phyloP scores from a whole-genome alignment of 2,329 filamentous ascomycete genomes.

The Monilinia vaccinii-corymbosi region DNA sequence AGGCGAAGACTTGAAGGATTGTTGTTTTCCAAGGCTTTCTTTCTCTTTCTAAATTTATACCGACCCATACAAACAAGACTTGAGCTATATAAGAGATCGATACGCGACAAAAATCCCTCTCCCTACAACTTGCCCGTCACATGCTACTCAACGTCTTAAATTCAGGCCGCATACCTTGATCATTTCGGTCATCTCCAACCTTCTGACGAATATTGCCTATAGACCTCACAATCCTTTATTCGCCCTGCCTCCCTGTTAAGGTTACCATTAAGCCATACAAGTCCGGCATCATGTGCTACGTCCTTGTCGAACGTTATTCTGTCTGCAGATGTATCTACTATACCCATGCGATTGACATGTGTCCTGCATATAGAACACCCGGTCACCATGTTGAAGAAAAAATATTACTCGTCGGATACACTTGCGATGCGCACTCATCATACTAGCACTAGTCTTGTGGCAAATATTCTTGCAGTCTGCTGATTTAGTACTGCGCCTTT shows the following conservation, averaged over 20 bases:
- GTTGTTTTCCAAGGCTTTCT: not conserved
- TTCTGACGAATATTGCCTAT: not conserved
- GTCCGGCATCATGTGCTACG: conserved; percentile 52
- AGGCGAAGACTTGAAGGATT: conserved; percentile 6
- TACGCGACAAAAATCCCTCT: not conserved
- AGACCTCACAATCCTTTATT: not conserved
- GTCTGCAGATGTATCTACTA: conserved; percentile 64
- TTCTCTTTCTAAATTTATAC: conserved; percentile 22
- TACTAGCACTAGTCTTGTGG: not conserved
- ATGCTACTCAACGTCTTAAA: not conserved
- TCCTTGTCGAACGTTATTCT: conserved; percentile 58
- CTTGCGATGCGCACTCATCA: conserved; percentile 34
- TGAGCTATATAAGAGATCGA: not conserved
- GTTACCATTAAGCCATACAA: not conserved
- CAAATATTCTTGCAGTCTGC: not conserved
- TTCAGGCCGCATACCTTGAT: not conserved
- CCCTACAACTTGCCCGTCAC: not conserved
- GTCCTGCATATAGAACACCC: conserved; percentile 50
- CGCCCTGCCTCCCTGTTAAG: not conserved
- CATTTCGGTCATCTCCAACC: not conserved
- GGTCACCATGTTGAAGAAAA: conserved; percentile 56
- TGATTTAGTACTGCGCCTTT: not conserved
- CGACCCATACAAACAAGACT: conserved; percentile 18
- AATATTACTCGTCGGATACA: conserved; percentile 61
- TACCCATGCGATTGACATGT: conserved; percentile 59